Base-by-base conservation (phyloP, 345 rosid genomes). In the Populus pruinosa region DNA sequence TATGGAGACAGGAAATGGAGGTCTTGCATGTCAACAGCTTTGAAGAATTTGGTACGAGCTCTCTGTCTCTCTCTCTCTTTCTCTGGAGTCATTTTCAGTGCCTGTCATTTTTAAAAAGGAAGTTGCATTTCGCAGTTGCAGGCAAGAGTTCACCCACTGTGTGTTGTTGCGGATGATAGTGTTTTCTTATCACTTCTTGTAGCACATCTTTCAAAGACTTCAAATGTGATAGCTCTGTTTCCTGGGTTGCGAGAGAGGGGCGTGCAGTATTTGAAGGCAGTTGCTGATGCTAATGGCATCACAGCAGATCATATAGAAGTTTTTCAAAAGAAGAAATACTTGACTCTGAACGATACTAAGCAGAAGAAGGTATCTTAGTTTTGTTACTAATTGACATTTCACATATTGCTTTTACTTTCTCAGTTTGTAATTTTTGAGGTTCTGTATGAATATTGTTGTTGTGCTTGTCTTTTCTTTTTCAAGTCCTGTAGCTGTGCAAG, bases 141-240 rank as follows among this genome's bases (percentile, higher is more conserved):
- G 83, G 86, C 79, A 81, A 90, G 84, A 86, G 83, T 74, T 63
- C 81, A 82, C 29, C 85, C 91, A 74, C 79, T 89, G 41, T 93
- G 96, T 41, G 68, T 96, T 43, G 85, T 93, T 76, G 87, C 86
- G 67, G 99, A 96, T 87, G 99, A 96, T 82, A 96, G 98, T 83
- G 70, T 92, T 65, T 91, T 91, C 74, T 75, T 87, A 75, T 83
- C 97, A 23, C 84, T 92, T 73, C 80, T 84, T 80, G 86, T 84
- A 79, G 91, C 91, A 72, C 86, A 62, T 81, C 76, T 88, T 64
- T 90, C 92, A 47, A 79, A 82, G 75, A 72, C 81, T 59, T 86
- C 99, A 41, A 81, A 67, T 47, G 82, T 93, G 63, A 72, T 90
- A 82, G 82, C 93, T 59, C 55, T 92, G 81, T 93, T 90, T 74